phyloP scores from a whole-genome alignment of 768 basidiomycete species.

The Boletus reticuloceps region DNA sequence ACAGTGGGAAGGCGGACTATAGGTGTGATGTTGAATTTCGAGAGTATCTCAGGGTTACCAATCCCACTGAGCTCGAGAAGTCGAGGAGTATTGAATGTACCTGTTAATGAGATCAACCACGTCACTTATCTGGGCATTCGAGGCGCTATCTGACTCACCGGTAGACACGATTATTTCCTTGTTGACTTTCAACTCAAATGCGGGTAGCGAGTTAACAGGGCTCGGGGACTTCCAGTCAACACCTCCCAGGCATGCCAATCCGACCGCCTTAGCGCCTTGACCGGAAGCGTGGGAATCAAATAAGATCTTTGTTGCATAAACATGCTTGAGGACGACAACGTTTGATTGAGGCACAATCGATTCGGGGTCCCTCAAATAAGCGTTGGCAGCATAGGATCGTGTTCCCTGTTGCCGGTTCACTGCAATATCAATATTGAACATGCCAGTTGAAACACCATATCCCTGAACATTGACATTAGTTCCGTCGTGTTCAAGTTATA shows the following conservation, averaged over 20 bases:
- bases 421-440: conserved; percentile 19
- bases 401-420: conserved; percentile 13
- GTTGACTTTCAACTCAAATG: background rate
- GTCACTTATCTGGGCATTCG: background rate
- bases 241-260: conserved; percentile 10
- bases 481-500: background rate
- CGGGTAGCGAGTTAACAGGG: background rate
- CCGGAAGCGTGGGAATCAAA: background rate
- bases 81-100: conserved; percentile 16
- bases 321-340: conserved; percentile 3
- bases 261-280: background rate
- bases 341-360: conserved; percentile 10
- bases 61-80: conserved; percentile 20
- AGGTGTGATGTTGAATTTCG: conserved; percentile 3
- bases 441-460: conserved; percentile 13
- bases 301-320: conserved; percentile 11
- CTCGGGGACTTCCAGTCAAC: conserved; percentile 3
- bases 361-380: conserved; percentile 11
- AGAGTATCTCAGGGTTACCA: conserved; percentile 13
- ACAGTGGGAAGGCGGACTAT: conserved; percentile 16
- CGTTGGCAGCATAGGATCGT: conserved; percentile 18
- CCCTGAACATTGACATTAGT: conserved; percentile 6
- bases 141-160: background rate
- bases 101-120: background rate
- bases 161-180: conserved; percentile 7